These are phyloP conservation scores for Saturnispora gosingensis DNA, from an alignment of 805 yeast genomes.

Conservation along the genomic window DNA sequence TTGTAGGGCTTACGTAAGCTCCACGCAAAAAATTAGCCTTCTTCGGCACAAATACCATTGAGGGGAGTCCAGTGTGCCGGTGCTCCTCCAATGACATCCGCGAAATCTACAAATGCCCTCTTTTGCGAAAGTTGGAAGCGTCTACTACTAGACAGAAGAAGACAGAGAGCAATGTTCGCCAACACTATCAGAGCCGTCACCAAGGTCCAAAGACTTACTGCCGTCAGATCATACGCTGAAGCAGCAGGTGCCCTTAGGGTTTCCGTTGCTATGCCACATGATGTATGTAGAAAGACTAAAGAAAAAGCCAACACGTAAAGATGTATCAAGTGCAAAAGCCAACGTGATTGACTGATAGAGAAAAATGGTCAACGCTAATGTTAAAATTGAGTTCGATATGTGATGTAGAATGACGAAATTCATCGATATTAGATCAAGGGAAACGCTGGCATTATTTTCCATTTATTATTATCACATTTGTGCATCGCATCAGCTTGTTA, in stretches of 20 bases:
- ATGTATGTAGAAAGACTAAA: slow-evolving; percentile 24
- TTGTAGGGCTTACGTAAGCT: background rate
- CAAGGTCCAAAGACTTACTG: slow-evolving; percentile 41
- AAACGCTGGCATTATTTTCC: too few species aligned
- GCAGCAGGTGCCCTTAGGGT: slow-evolving; percentile 76
- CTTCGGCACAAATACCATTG: background rate
- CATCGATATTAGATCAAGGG: too few species aligned
- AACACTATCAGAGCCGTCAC: slow-evolving; percentile 52
- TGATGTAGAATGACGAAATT: too few species aligned
- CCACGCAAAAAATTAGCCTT: background rate
- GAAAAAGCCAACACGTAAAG: background rate
- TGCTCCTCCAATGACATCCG: background rate
- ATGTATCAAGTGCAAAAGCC: too few species aligned
- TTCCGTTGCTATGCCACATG: slow-evolving; percentile 86
- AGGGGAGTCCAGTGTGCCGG: background rate
- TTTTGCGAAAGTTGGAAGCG: background rate
- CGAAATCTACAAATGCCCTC: background rate
- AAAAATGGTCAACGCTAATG: too few species aligned
- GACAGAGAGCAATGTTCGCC: slow-evolving; percentile 42
- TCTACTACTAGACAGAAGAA: background rate
- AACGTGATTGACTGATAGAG: too few species aligned
- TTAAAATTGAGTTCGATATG: too few species aligned
- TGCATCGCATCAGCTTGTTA: too few species aligned
- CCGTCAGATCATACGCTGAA: slow-evolving; percentile 84
- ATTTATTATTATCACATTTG: too few species aligned